phyloP scores from a whole-genome alignment of 805 yeast genomes.

The Spathaspora sp. region DNA sequence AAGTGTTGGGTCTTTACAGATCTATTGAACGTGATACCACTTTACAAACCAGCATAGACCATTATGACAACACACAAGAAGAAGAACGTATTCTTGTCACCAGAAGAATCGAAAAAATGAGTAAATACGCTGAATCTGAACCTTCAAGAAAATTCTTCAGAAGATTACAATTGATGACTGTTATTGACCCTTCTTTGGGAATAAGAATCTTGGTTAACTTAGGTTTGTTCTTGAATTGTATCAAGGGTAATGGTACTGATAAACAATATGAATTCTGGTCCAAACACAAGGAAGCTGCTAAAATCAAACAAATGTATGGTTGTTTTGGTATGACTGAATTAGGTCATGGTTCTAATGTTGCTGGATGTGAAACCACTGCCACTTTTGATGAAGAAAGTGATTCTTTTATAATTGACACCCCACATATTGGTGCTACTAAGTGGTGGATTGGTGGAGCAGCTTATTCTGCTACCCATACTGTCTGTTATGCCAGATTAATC shows the following conservation, averaged over 20 bases:
- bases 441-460: conserved; percentile 99
- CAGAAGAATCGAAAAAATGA: conserved; percentile 30
- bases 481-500: conserved; percentile 80
- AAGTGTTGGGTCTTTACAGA: conserved; percentile 26
- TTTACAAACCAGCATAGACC: conserved; percentile 23
- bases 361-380: conserved; percentile 91
- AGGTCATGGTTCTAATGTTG: conserved; percentile 93
- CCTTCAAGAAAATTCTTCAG: conserved; percentile 26
- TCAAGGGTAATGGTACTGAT: conserved; percentile 39
- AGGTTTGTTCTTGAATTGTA: conserved; percentile 36
- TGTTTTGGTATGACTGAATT: conserved; percentile 93
- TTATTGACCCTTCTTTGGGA: conserved; percentile 35
- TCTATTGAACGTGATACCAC: conserved; percentile 38
- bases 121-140: conserved; percentile 34
- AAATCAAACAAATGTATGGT: conserved; percentile 52
- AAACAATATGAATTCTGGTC: conserved; percentile 38
- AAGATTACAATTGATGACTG: conserved; percentile 33
- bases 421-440: conserved; percentile 88
- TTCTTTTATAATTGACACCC: conserved; percentile 76
- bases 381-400: conserved; percentile 63
- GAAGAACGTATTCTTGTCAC: conserved; percentile 32
- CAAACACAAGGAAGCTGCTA: conserved; percentile 27
- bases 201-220: conserved; percentile 37
- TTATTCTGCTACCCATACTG: conserved; percentile 84
- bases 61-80: conserved; percentile 29